These are phyloP conservation scores for Aspergillus nanangensis DNA, from an alignment of 495 filamentous ascomycete genomes.

Conservation along the genomic window DNA sequence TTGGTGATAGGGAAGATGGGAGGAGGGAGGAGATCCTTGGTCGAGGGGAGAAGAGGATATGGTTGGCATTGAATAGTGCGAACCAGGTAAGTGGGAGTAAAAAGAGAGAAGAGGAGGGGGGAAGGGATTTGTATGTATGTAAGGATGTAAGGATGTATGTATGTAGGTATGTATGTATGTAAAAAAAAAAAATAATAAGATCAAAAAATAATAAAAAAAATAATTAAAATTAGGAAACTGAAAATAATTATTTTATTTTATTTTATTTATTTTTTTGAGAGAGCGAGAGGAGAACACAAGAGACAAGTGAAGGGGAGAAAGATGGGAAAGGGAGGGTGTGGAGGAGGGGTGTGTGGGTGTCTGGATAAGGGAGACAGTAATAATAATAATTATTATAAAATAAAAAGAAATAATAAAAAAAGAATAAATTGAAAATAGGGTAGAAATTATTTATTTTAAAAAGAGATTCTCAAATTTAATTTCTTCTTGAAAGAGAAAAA, in stretches of 20 bases:
- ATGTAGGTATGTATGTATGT: slow-evolving; percentile 8
- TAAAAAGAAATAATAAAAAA: slow-evolving; percentile 11
- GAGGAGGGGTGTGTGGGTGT: slow-evolving; percentile 15
- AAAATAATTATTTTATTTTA: too few species aligned
- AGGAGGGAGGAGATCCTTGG: slow-evolving; percentile 38
- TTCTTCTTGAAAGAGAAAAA: too few species aligned
- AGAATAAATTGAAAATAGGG: slow-evolving; percentile 12
- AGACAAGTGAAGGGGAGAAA: too few species aligned
- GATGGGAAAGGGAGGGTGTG: slow-evolving; percentile 3
- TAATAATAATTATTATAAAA: slow-evolving; percentile 5
- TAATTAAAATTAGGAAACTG: background rate
- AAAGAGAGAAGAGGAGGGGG: slow-evolving; percentile 21
- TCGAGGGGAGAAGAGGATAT: slow-evolving; percentile 34
- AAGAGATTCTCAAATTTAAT: background rate
- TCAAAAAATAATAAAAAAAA: background rate
- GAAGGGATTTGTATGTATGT: slow-evolving; percentile 16
- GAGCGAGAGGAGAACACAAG: too few species aligned
- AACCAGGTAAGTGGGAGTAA: slow-evolving; percentile 32
- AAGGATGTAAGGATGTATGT: slow-evolving; percentile 6
- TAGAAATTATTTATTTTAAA: slow-evolving; percentile 4
- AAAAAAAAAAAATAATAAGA: slow-evolving; percentile 4
- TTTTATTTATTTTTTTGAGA: too few species aligned
- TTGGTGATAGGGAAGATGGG: slow-evolving; percentile 16
- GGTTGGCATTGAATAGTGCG: slow-evolving; percentile 45
- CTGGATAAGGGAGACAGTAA: slow-evolving; percentile 14